Evolutionary conservation across 208 protist species (phyloP), one percentile per base, ranked within the genome.

Genomic region (Acanthamoeba divionensis): DNA sequence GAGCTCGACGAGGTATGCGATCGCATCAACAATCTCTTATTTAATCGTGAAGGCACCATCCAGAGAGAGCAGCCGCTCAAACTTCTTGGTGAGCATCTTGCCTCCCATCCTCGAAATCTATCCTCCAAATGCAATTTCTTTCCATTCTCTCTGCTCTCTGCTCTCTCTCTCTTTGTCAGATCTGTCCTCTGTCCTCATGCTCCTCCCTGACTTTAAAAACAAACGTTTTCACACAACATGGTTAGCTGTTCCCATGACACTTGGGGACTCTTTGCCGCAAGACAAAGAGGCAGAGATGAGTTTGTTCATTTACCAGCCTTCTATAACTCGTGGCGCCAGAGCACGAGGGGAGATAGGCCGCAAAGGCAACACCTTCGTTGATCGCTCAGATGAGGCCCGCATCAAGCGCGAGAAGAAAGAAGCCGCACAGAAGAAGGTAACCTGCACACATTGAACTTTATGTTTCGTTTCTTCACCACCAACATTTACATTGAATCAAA

Each of bases 331-430:
- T 0, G 54, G 54, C 33, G 33, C 44, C 41, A 87, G 62, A 29
- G 0, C 55, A 38, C 48, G 47, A 41, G 52, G 52, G 18, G n/a
- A 60, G 18, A 60, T 24, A 60, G n/a, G 18, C 18, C 18, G 18
- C n/a, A n/a, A n/a, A n/a, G 52, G 18, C 52, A 87, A 82, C 54
- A 57, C 63, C 15, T 87, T 87, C 55, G 31, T 87, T 31, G 77
- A 87, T 45, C 24, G 55, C 0, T 87, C 77, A 9, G 77, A 87
- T 26, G 77, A 87, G 48, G 77, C 77, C 55, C 41, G 54, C 55
- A 38, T 33, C 54, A 87, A 87, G 77, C 48, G 55, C 48, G 54
- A 87, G 36, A 87, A 67, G 55, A 33, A 45, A 33, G 77, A 67
- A 26, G 54, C n/a, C 52, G n/a, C n/a, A n/a, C n/a, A n/a, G n/a